Conservation (phyloP, 495 filamentous ascomycete species). For the Viridothelium virens region DNA sequence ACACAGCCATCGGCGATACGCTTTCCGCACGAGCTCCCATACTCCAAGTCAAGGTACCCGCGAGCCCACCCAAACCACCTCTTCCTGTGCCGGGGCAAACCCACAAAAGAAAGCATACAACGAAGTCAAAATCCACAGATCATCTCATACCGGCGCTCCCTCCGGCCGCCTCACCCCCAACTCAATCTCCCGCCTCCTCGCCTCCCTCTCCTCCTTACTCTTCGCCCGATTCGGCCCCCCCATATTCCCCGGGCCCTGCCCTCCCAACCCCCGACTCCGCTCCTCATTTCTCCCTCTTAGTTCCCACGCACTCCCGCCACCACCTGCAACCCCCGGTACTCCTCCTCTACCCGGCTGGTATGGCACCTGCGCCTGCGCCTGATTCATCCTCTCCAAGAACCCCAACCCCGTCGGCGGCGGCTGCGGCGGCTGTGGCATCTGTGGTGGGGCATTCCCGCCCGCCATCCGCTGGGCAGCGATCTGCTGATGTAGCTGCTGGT, state of each 20-base stretch:
- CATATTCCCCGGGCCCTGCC: constrained; percentile 22
- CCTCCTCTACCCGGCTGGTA: constrained; percentile 14
- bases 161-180: constrained; percentile 15
- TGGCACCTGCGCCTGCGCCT: constrained; percentile 14
- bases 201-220: constrained; percentile 32
- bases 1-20: no score
- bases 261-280: constrained; percentile 15
- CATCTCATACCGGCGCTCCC: not conserved
- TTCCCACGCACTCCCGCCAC: constrained; percentile 15
- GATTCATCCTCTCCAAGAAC: not conserved
- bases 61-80: no score
- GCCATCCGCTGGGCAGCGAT: constrained; percentile 8
- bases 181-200: constrained; percentile 33
- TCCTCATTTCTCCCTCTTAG: constrained; percentile 5
- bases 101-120: not conserved
- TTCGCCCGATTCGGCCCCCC: constrained; percentile 20
- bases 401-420: constrained; percentile 9
- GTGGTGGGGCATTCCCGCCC: not conserved
- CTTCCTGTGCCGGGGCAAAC: no score
- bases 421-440: not conserved
- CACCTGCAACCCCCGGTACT: constrained; percentile 4
- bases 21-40: no score
- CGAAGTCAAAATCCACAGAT: not conserved
- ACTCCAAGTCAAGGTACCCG: no score
- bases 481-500: not conserved